A percentile compares a stretch with the other conserved stretches of the same genome.
Conservation (phyloP, 148 eudicot species). For the Chenopodium suecicum region DNA sequence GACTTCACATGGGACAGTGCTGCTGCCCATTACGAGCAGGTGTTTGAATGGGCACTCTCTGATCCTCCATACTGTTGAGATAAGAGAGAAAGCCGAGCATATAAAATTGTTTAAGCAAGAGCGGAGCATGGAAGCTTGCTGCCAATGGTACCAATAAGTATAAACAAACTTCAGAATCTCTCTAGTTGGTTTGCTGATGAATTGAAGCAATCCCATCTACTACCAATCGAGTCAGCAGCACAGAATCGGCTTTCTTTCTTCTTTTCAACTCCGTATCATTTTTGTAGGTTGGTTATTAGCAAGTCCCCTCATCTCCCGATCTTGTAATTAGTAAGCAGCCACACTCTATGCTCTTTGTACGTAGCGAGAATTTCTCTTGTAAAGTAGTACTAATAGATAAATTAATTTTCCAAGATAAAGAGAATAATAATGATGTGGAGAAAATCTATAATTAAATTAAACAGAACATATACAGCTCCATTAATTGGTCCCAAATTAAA, state of each 20-base stretch:
- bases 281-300: slow-evolving; percentile 18
- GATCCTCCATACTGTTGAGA: slow-evolving; percentile 73
- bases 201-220: neutral
- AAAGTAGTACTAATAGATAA: neutral
- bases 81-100: neutral
- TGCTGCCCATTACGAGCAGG: slow-evolving; percentile 82
- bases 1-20: slow-evolving; percentile 92
- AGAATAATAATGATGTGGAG: neutral
- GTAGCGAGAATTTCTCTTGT: slow-evolving; percentile 15
- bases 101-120: neutral
- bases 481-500: neutral
- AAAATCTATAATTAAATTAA: neutral
- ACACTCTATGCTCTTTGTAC: neutral
- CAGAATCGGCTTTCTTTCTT: neutral
- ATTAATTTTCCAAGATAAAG: neutral
- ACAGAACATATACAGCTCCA: neutral
- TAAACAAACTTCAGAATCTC: neutral
- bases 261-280: neutral
- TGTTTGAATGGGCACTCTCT: slow-evolving; percentile 76
- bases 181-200: neutral
- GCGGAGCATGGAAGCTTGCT: neutral
- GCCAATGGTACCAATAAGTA: neutral
- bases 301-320: neutral
- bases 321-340: neutral
- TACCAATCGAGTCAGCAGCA: neutral